These are phyloP conservation scores for Xylariaceae sp. DNA, from an alignment of 2,329 filamentous ascomycete species.

Conservation along the genomic window DNA sequence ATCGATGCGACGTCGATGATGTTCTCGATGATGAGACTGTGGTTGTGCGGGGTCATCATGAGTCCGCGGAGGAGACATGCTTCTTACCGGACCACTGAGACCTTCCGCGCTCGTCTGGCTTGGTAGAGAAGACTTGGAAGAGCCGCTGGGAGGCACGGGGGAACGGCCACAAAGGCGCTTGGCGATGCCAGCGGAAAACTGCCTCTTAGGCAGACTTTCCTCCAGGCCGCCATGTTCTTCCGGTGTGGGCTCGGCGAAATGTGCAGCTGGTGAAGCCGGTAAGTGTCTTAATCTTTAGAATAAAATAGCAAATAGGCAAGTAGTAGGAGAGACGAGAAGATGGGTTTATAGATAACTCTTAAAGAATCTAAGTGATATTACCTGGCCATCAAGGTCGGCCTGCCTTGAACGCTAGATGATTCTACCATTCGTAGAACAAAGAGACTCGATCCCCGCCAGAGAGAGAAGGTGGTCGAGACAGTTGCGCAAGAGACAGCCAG, in stretches of 20 bases:
- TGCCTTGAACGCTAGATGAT: not conserved
- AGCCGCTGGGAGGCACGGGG: constrained; percentile 33
- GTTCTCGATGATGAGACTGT: constrained; percentile 27
- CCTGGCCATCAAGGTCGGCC: not conserved
- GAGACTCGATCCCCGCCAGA: too few species aligned
- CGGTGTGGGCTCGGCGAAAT: constrained; percentile 50
- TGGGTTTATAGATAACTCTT: too few species aligned
- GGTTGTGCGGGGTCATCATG: constrained; percentile 20
- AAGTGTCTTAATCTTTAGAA: constrained; percentile 14
- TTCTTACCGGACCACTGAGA: constrained; percentile 23
- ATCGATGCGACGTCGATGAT: constrained; percentile 34
- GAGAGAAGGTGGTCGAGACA: not conserved
- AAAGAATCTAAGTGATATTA: not conserved
- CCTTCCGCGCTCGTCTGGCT: constrained; percentile 36
- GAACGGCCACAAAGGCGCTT: constrained; percentile 43
- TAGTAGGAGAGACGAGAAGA: too few species aligned
- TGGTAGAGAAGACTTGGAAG: constrained; percentile 42
- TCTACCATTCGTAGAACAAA: too few species aligned
- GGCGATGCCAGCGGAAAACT: constrained; percentile 41
- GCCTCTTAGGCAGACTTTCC: constrained; percentile 37
- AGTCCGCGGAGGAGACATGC: constrained; percentile 26
- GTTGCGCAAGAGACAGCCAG: not conserved
- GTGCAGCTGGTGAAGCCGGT: constrained; percentile 42
- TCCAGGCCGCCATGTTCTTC: constrained; percentile 30
- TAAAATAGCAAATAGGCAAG: not conserved